Percentiles rank a stretch among this genome's conserved stretches.
Conservation (phyloP, 305 asterid genomes). For the Fraxinus velutina region DNA sequence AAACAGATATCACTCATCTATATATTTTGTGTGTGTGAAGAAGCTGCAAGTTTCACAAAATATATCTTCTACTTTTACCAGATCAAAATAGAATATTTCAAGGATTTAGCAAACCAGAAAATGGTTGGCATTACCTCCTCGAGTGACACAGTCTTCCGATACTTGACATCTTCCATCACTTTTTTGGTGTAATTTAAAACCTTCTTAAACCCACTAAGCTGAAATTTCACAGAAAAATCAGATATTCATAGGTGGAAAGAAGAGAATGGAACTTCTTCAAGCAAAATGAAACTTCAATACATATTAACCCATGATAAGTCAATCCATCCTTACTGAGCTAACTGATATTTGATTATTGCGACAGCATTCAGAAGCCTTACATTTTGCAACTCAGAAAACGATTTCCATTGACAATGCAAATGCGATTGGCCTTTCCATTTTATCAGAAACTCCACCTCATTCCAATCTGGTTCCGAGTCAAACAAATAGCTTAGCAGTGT, state of each 20-base stretch:
- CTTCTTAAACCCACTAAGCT: conserved; percentile 99
- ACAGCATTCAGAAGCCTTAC: conserved; percentile 46
- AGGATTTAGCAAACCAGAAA: neutral
- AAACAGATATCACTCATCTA: neutral
- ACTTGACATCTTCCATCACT: conserved; percentile 82
- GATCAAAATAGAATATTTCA: conserved; percentile 9
- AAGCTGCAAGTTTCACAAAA: neutral
- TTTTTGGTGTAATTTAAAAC: conserved; percentile 90
- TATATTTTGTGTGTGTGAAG: neutral
- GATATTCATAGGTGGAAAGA: conserved; percentile 10
- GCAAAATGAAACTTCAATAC: conserved; percentile 16
- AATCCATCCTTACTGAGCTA: conserved; percentile 6
- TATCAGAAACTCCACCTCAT: conserved; percentile 77
- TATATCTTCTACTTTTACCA: neutral
- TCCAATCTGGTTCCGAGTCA: conserved; percentile 86
- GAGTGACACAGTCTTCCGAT: conserved; percentile 79
- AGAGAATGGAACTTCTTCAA: conserved; percentile 1
- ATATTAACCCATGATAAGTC: neutral
- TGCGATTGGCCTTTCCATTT: conserved; percentile 99
- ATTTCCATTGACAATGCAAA: conserved; percentile 97
- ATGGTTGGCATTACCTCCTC: conserved; percentile 73
- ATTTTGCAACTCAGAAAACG: conserved; percentile 83
- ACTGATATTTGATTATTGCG: conserved; percentile 4
- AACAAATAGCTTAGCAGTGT: conserved; percentile 72
- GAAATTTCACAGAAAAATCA: conserved; percentile 42